Percentiles rank a stretch among this genome's conserved stretches.
Evolutionary conservation across 441 rosid species (phyloP).

Genomic region (Pelargonium fulgidum): DNA sequence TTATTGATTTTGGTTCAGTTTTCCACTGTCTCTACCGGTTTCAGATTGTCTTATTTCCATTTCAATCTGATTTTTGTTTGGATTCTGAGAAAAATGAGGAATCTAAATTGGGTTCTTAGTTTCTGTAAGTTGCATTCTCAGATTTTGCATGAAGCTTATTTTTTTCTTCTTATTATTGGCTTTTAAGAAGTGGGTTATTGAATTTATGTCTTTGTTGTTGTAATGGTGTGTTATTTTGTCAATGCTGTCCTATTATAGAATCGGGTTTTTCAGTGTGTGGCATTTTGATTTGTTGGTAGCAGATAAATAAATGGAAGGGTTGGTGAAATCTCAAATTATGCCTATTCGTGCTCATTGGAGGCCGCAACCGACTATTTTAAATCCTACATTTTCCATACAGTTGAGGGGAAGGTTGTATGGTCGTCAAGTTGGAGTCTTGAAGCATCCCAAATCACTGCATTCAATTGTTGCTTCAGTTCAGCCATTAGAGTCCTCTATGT

Average conservation of each 20-base stretch:
- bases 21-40: too few relatives aligned
- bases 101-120: too few relatives aligned
- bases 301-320: slow-evolving; percentile 55
- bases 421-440: slow-evolving; percentile 28
- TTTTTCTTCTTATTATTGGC: too few relatives aligned
- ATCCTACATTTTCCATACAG: slow-evolving; percentile 30
- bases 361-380: slow-evolving; percentile 24
- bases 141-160: too few relatives aligned
- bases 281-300: slow-evolving; percentile 23
- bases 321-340: slow-evolving; percentile 34
- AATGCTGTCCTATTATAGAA: too few relatives aligned
- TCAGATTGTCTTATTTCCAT: too few relatives aligned
- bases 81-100: too few relatives aligned
- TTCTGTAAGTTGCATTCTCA: too few relatives aligned
- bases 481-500: slow-evolving; percentile 35
- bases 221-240: background rate
- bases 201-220: too few relatives aligned
- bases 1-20: too few relatives aligned
- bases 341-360: slow-evolving; percentile 32
- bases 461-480: slow-evolving; percentile 48
- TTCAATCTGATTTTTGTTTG: too few relatives aligned
- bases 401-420: slow-evolving; percentile 23
- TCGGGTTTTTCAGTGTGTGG: background rate
- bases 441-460: slow-evolving; percentile 33
- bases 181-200: too few relatives aligned